Conservation (phyloP, 192 early-diverging fungal species). For the Linnemannia elongata region DNA sequence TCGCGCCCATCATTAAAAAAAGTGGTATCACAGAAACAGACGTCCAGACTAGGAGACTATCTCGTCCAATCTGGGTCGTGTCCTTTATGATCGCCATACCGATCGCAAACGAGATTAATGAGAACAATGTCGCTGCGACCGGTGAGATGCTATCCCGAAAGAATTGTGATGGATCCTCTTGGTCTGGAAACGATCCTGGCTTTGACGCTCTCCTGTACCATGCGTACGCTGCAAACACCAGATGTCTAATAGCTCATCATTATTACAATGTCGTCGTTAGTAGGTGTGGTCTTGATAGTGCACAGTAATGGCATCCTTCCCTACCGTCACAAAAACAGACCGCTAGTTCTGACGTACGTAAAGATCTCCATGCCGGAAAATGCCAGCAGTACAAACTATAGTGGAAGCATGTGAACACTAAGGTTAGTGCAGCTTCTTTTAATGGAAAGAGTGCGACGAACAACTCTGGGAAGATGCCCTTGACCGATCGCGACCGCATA, state of each 20-base stretch:
- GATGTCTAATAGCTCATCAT: slow-evolving; percentile 22
- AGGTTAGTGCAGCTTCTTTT: not conserved
- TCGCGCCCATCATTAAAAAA: slow-evolving; percentile 18
- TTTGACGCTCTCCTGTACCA: slow-evolving; percentile 5
- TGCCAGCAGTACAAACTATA: slow-evolving; percentile 25
- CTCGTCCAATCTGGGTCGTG: slow-evolving; percentile 9
- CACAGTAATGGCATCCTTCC: not conserved
- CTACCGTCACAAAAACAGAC: not conserved
- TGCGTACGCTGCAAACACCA: slow-evolving; percentile 20
- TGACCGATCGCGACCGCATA: not conserved
- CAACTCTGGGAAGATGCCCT: not conserved
- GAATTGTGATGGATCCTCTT: not conserved
- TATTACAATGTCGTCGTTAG: not conserved
- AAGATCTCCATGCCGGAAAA: slow-evolving; percentile 41
- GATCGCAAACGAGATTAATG: slow-evolving; percentile 38
- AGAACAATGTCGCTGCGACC: slow-evolving; percentile 15
- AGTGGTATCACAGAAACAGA: slow-evolving; percentile 28
- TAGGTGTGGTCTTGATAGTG: not conserved
- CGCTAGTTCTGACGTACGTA: slow-evolving; percentile 8
- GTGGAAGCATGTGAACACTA: not conserved
- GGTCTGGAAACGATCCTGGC: slow-evolving; percentile 8
- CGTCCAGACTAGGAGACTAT: slow-evolving; percentile 30
- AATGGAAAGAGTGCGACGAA: not conserved
- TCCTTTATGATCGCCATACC: slow-evolving; percentile 41
- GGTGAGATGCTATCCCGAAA: slow-evolving; percentile 34